Evolutionary conservation across 2,329 filamentous ascomycete genomes (phyloP).

Genomic region (Aspergillus fischeri): DNA sequence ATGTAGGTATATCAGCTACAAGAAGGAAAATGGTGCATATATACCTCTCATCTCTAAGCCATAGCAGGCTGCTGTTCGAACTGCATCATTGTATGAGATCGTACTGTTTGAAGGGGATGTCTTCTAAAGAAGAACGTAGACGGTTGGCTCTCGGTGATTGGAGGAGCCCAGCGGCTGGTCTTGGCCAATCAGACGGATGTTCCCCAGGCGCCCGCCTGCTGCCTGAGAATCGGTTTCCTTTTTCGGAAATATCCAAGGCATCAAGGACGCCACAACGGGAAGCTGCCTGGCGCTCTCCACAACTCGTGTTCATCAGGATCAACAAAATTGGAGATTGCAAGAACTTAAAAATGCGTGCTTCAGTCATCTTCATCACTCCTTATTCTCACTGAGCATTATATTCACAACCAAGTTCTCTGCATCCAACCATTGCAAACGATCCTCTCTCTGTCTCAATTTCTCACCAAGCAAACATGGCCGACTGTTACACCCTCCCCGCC

Average conservation of each 20-base stretch:
- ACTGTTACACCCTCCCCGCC: constrained; percentile 17
- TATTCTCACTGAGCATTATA: too few species aligned
- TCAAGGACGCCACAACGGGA: background rate
- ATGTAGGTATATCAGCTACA: too few species aligned
- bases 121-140: too few species aligned
- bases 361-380: background rate
- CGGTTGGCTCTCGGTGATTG: background rate
- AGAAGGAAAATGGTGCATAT: too few species aligned
- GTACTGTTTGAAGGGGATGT: too few species aligned
- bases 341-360: background rate
- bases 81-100: too few species aligned
- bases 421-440: too few species aligned
- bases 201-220: background rate
- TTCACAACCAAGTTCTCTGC: background rate
- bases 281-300: background rate
- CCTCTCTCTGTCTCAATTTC: background rate
- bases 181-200: background rate
- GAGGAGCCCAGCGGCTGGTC: background rate
- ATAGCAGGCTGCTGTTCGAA: too few species aligned
- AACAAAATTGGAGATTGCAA: background rate
- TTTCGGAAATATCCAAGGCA: background rate
- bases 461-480: constrained; percentile 3
- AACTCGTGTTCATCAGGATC: background rate
- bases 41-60: too few species aligned
- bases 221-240: background rate